Base-by-base conservation (phyloP, 2,329 filamentous ascomycete species). In the Diaporthe longicolla region DNA sequence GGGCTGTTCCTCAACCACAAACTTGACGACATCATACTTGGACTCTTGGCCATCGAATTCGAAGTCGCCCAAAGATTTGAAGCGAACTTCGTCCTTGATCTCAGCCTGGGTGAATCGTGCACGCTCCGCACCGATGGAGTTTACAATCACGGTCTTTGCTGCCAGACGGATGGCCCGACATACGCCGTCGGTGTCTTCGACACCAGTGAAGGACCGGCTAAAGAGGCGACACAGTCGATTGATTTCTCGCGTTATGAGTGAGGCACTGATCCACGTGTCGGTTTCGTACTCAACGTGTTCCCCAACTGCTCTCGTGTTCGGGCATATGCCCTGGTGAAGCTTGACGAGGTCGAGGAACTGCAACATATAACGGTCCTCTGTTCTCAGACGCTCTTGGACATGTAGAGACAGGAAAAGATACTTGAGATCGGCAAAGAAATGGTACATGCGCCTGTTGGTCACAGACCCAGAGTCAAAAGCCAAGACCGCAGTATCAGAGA, bases 201-300 rank as follows among this genome's bases (percentile, higher is more conserved):
- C 89, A 80, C 92, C 90, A 66, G 91, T 90, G 86, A 98, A 99
- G 0, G 97, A 92, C 78, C 97, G 94, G 0, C 95, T 92, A 73
- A 98, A 93, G 79, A 97, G 93, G 76, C 95, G 90, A 80, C 96
- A 98, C 50, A 98, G 89, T 71, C 94, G 92, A 81, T 98, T 98
- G 82, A 99, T 96, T 82, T 99, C 96, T 68, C 96, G 90, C 66
- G 97, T 98, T 73, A 99, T 94, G 68, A 98, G 88, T 9, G 95
- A 98, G 4, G 97, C 96, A 73, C 94, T 97, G 70, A 99, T 98
- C 97, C 97, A 99, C 26, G 95, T 94, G 83, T 99, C 97, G 2
- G 95, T 97, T 83, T 99, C 97, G 80, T 98, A 99, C 82, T 99
- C 97, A 43, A 99, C 94, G 82, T 99, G 97, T 80, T 98, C 97